Evolutionary conservation across 805 yeast species (phyloP), one percentile per base, ranked within the genome.

Genomic region (Wickerhamomyces pijperi): DNA sequence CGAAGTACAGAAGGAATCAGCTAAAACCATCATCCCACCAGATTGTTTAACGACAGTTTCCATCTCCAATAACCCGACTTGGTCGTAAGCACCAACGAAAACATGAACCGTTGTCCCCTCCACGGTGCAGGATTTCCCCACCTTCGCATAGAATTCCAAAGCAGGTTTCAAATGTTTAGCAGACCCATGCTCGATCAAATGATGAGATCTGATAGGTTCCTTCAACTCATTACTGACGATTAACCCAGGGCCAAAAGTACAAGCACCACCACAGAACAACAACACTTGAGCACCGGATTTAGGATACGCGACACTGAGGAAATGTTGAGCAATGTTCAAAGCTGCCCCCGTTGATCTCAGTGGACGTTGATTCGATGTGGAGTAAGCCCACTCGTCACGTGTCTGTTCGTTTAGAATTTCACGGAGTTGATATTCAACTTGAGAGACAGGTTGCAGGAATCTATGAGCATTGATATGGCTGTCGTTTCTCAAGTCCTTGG

Each of bases 141-240:
- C 58, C 31, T 68, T 64, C 45, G 82, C 88, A 60, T 87, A 88
- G 55, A 76, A 87, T 59, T 84, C 80, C 50, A 72, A 73, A 9
- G 96, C 94, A 59, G 83, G 84, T 54, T 83, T 81, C 65, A 78
- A 84, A 58, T 87, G 95, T 55, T 80, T 80, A 40, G 95, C 94
- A 37, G 72, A 62, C 52, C 90, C 97, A 48, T 87, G 79, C 59
- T 92, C 97, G 48, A 92, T 84, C 59, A 92, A 98, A 54, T 83
- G 85, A 63, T 92, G 99, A 8, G 98, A 92, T 68, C 99, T 78
- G 51, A 92, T 82, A 36, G 98, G 96, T 62, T 92, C 98, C 58
- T 84, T 83, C 58, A 92, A 72, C 59, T 87, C 92, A 19, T 81
- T 77, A 35, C 90, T 85, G 21, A 92, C 99, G 48, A 92, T 86